Evolutionary conservation across 2,329 filamentous ascomycete genomes (phyloP), one percentile per base, ranked within the genome.

Genomic region (Hypocreales sp.): DNA sequence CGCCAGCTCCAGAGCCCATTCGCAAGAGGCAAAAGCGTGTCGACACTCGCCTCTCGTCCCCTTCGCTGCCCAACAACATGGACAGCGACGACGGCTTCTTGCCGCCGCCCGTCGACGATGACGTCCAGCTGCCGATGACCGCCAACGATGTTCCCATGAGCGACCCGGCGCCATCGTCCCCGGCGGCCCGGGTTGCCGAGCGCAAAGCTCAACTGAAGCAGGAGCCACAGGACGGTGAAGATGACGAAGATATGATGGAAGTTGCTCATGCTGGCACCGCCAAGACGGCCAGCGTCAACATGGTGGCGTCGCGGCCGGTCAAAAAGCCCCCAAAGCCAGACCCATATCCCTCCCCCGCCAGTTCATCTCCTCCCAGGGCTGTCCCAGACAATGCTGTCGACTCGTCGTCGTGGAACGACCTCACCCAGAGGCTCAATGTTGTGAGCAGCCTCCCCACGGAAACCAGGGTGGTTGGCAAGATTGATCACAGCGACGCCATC

Each of bases 381-480:
- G 28, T 12, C n/a, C 58, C 66, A 2, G 60, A 69, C 10, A 56
- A 71, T 14, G 53, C 62, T 13, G 64, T 92, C 15, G 83, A 94
- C 56, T 69, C 86, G 2, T 76, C 79, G 1, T 73, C 82, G 1
- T 95, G 90, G 86, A 93, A 84, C 39, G 67, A 80, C 31, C 73
- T 98, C 25, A 86, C 80, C 7, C 73, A 74, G 44, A 87, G 78
- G 41, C 64, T 98, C 35, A 93, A 92, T 40, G 76, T 94, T 20
- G 64, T 90, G 37, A 83, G 70, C 50, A 83, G 74, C 43, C 75
- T 82, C 4, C 60, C 67, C 5, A 48, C 69, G 4, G 77, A 83
- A 37, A 58, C 61, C 19, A 60, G 60, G 15, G 64, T 60, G 7
- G 69, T 81, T 37, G 84, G 84, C 22, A 98, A 95, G 53, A 66